Evolutionary conservation across 164 flowering plant genomes (phyloP).

Genomic region (Umbellularia californica): DNA sequence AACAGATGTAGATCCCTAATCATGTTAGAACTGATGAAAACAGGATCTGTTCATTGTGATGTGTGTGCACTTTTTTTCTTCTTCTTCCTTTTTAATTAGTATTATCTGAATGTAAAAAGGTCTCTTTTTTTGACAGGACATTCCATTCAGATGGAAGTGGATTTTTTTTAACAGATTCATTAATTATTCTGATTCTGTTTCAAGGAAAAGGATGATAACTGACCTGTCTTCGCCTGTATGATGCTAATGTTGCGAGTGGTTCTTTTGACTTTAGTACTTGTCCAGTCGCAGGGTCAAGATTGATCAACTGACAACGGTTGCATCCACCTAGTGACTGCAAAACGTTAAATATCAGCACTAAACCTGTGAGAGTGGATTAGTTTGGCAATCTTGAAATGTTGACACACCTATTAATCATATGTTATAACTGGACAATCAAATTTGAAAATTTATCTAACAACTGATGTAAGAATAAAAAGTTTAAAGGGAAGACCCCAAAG

Average conservation of each 20-base stretch:
- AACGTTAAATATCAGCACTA: constrained; percentile 1
- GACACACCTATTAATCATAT: background rate
- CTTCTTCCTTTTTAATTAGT: no score
- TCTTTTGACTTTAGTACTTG: constrained; percentile 50
- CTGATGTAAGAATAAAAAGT: no score
- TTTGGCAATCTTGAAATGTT: background rate
- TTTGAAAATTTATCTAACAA: no score
- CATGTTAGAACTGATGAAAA: no score
- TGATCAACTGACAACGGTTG: constrained; percentile 93
- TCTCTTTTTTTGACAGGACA: background rate
- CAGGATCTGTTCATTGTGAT: no score
- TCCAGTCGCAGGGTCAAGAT: constrained; percentile 35
- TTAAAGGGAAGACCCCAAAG: no score
- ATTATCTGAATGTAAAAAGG: background rate
- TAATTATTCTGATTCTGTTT: no score
- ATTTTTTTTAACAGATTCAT: background rate
- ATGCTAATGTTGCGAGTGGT: constrained; percentile 87
- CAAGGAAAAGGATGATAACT: background rate
- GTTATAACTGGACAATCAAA: no score
- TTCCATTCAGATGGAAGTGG: background rate
- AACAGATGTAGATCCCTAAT: no score
- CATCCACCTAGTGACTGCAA: constrained; percentile 92
- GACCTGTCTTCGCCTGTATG: constrained; percentile 81
- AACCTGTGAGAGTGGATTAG: background rate
- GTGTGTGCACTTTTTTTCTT: no score